These are phyloP conservation scores for Hericium rajendrae DNA, from an alignment of 768 basidiomycete genomes.

Conservation along the genomic window DNA sequence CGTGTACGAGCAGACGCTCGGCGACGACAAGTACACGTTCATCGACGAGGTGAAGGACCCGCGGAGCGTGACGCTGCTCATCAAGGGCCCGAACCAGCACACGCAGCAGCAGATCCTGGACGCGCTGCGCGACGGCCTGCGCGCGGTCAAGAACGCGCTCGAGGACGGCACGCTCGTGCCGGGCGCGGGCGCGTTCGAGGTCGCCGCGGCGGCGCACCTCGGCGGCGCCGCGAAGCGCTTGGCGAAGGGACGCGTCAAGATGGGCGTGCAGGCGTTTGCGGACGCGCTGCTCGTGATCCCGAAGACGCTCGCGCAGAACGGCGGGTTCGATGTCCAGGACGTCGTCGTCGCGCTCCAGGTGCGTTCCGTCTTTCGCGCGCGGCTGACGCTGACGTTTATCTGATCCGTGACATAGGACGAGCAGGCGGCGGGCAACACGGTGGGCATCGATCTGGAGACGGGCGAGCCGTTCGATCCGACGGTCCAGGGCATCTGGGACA, in stretches of 20 bases:
- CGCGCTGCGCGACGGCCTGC: conserved; percentile 93
- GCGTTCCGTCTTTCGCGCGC: too few relatives aligned
- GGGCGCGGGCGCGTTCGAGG: conserved; percentile 97
- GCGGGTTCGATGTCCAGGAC: conserved; percentile 96
- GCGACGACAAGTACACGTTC: conserved; percentile 98
- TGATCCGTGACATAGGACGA: conserved; percentile 53
- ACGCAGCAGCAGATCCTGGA: conserved; percentile 96
- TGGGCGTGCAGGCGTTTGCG: conserved; percentile 95
- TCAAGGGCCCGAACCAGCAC: conserved; percentile 96
- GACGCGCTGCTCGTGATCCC: conserved; percentile 92
- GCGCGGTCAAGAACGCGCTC: conserved; percentile 92
- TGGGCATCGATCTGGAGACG: conserved; percentile 85
- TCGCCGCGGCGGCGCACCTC: conserved; percentile 83
- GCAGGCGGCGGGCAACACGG: conserved; percentile 84
- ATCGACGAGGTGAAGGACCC: conserved; percentile 94
- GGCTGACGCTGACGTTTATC: background rate
- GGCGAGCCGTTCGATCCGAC: conserved; percentile 97
- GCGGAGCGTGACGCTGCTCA: conserved; percentile 88
- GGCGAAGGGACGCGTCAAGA: conserved; percentile 91
- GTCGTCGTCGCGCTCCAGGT: conserved; percentile 87
- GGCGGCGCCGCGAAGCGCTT: conserved; percentile 67
- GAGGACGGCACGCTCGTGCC: conserved; percentile 86
- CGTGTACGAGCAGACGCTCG: conserved; percentile 97
- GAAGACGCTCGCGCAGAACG: conserved; percentile 93
- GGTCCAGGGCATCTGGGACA: conserved; percentile 96